These are phyloP conservation scores for Chenopodium quinoa DNA, from an alignment of 148 eudicot species.

Conservation along the genomic window DNA sequence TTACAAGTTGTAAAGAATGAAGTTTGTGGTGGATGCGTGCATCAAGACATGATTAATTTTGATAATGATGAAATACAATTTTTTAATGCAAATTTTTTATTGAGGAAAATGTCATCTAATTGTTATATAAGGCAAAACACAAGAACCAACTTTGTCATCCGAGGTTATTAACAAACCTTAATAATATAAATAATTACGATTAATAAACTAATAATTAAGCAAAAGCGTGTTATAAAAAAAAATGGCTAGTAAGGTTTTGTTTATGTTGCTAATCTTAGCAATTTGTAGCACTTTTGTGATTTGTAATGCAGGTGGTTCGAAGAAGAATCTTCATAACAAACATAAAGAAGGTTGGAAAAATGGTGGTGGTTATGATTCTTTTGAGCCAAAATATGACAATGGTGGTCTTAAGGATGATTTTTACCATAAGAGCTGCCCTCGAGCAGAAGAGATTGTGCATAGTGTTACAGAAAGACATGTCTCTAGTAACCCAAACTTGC, in stretches of 20 bases:
- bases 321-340: not conserved
- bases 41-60: too few species aligned
- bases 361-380: not conserved
- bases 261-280: constrained; percentile 9
- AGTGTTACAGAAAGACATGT: constrained; percentile 10
- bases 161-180: too few species aligned
- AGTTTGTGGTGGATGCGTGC: too few species aligned
- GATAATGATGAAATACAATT: not conserved
- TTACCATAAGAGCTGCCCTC: constrained; percentile 13
- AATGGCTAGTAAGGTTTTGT: constrained; percentile 1
- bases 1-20: too few species aligned
- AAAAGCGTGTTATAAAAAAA: not conserved
- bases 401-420: constrained; percentile 16
- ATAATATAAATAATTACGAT: too few species aligned
- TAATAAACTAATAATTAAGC: too few species aligned
- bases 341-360: not conserved
- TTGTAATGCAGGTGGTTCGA: constrained; percentile 16
- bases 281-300: not conserved
- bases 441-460: constrained; percentile 15
- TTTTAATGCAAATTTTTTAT: not conserved
- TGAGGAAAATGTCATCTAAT: too few species aligned
- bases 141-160: too few species aligned
- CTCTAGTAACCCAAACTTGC: constrained; percentile 18
- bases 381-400: not conserved
- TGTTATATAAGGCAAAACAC: too few species aligned